Evolutionary conservation across 106 monocot genomes (phyloP), one percentile per base, ranked within the genome.

Genomic region (Dendrobium chrysotoxum): DNA sequence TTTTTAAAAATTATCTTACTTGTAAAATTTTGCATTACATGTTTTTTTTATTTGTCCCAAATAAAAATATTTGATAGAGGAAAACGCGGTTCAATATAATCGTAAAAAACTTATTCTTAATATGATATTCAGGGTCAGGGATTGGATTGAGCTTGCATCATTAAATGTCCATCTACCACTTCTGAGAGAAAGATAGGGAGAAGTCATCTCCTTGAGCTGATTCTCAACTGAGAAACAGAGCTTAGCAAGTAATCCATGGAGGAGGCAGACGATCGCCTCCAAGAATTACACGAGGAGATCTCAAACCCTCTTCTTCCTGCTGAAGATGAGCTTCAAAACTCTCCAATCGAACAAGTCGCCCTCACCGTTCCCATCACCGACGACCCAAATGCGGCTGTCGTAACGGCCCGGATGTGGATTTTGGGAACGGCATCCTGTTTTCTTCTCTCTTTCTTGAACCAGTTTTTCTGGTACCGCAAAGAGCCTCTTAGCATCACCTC

Each of bases 381-480:
- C 79, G 86, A 91, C 77, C 83, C 85, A 1, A 57, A 78, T 10
- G 58, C 80, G 28, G 85, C 88, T 1, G 91, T 85, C 39, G 80
- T 88, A 12, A 91, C 91, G 0, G 85, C 86, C 61, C 82, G 91
- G 71, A 82, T 86, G 86, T 91, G 91, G 91, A 81, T 88, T 15
- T 86, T 91, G 13, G 91, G 91, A 13, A 84, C 83, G 21, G 73
- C 83, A 3, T 88, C 88, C 12, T 91, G 91, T 78, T 78, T 40
- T 4, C 42, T 91, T 1, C 83, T 91, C 18, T 88, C 91, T 7
- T 91, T 91, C 79, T 54, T 88, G 25, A 91, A 91, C 84, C 91
- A 91, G 82, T 91, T 91, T 86, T 91, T 91, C 82, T 88, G 84
- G 86, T 91, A 88, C 91, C 57, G 91, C 0, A 91, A 80, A 65